Percentiles rank a stretch among this genome's conserved stretches.
phyloP scores from a whole-genome alignment of 129 eudicot species.

The Calendula officinalis region DNA sequence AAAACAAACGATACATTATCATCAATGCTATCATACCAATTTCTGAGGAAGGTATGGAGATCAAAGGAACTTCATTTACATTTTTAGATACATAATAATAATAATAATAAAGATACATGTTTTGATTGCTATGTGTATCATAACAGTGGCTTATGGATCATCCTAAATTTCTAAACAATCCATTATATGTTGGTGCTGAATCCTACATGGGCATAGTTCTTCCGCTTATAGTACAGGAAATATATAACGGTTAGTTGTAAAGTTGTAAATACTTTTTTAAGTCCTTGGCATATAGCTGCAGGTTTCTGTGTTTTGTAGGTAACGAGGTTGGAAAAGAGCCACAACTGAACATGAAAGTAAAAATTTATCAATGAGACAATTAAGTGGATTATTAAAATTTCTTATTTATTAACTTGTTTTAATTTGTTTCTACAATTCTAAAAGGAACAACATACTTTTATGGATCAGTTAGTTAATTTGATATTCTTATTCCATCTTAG shows the following conservation, averaged over 20 bases:
- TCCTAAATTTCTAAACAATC: not conserved
- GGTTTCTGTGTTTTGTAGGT: not conserved
- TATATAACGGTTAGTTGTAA: constrained; percentile 1
- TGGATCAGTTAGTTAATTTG: constrained; percentile 1
- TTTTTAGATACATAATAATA: not conserved
- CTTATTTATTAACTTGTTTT: not conserved
- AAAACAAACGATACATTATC: not conserved
- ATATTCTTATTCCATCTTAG: not conserved
- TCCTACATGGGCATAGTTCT: not conserved
- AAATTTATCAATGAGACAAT: not conserved
- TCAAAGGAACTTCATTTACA: not conserved
- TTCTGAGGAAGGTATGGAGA: not conserved
- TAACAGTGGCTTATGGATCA: not conserved
- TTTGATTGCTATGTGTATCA: not conserved
- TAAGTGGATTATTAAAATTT: not conserved
- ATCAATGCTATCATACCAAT: not conserved
- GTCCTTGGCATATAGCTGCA: not conserved
- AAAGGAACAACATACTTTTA: constrained; percentile 1
- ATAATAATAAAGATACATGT: not conserved
- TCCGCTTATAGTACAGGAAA: not conserved
- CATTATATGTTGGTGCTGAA: not conserved
- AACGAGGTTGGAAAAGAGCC: not conserved
- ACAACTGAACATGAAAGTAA: not conserved
- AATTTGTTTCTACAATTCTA: not conserved
- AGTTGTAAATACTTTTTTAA: not conserved